Evolutionary conservation across 2,329 filamentous ascomycete species (phyloP).

Genomic region (Reticulascus tulasneorum): DNA sequence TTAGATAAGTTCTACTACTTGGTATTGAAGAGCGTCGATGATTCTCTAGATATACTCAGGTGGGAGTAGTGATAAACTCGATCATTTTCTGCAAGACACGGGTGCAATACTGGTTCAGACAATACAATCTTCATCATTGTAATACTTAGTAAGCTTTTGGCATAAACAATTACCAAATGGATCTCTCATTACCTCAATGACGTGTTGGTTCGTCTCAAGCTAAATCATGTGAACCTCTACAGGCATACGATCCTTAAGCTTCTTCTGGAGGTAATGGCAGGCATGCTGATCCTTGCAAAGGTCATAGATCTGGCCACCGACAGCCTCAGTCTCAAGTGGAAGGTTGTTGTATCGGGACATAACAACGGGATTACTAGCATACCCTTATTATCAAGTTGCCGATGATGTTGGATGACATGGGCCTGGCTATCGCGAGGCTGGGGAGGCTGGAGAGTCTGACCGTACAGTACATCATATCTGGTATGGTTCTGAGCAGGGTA

Average conservation of each 20-base stretch:
- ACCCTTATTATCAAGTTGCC: conserved; percentile 70
- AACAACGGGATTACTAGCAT: conserved; percentile 20
- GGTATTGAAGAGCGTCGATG: conserved; percentile 74
- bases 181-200: conserved; percentile 97
- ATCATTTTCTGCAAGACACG: conserved; percentile 99
- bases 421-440: conserved; percentile 71
- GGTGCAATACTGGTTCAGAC: conserved; percentile 93
- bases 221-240: conserved; percentile 91
- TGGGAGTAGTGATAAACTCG: conserved; percentile 82
- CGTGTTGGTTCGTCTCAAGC: conserved; percentile 86
- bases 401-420: conserved; percentile 71
- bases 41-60: conserved; percentile 86
- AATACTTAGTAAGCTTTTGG: conserved; percentile 95
- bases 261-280: conserved; percentile 94
- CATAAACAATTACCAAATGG: conserved; percentile 99
- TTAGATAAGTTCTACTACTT: conserved; percentile 92
- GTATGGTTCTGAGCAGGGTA: conserved; percentile 54
- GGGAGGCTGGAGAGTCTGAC: conserved; percentile 41
- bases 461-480: conserved; percentile 50
- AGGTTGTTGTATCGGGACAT: conserved; percentile 82
- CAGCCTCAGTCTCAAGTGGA: conserved; percentile 71
- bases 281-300: conserved; percentile 98
- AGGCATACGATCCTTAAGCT: conserved; percentile 83
- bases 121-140: conserved; percentile 92
- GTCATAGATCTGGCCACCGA: conserved; percentile 78